Evolutionary conservation across 805 yeast genomes (phyloP).

Genomic region (Metschnikowia matae): DNA sequence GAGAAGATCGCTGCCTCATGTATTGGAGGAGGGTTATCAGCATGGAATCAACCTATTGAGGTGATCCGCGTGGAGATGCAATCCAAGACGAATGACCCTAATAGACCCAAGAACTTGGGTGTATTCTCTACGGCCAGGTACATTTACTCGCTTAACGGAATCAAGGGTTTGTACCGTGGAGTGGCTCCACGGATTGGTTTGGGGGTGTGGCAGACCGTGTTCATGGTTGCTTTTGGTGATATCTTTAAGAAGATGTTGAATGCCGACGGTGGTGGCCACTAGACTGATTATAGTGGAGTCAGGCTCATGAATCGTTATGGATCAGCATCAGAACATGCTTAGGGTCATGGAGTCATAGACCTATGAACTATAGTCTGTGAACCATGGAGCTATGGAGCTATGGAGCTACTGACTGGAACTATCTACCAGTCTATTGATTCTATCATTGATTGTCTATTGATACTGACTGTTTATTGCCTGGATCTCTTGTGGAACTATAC

Average conservation of each 20-base stretch:
- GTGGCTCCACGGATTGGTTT: conserved; percentile 95
- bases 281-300: too few relatives aligned
- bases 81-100: conserved; percentile 88
- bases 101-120: conserved; percentile 87
- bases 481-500: too few relatives aligned
- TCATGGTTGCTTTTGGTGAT: conserved; percentile 98
- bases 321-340: too few relatives aligned
- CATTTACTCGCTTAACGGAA: conserved; percentile 77
- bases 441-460: too few relatives aligned
- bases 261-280: conserved; percentile 34
- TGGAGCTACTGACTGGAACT: too few relatives aligned
- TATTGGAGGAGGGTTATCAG: conserved; percentile 94
- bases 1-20: conserved; percentile 86
- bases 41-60: conserved; percentile 99
- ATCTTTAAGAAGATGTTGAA: conserved; percentile 47
- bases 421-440: too few relatives aligned
- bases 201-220: conserved; percentile 97
- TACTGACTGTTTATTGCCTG: too few relatives aligned
- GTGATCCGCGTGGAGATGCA: conserved; percentile 98
- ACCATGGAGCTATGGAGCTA: too few relatives aligned
- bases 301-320: too few relatives aligned
- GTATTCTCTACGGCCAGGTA: conserved; percentile 75
- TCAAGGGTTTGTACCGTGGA: conserved; percentile 91
- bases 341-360: too few relatives aligned
- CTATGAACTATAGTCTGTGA: too few relatives aligned